Evolutionary conservation across 495 filamentous ascomycete genomes (phyloP), one percentile per base, ranked within the genome.

Genomic region (Aspergillus hancockii): DNA sequence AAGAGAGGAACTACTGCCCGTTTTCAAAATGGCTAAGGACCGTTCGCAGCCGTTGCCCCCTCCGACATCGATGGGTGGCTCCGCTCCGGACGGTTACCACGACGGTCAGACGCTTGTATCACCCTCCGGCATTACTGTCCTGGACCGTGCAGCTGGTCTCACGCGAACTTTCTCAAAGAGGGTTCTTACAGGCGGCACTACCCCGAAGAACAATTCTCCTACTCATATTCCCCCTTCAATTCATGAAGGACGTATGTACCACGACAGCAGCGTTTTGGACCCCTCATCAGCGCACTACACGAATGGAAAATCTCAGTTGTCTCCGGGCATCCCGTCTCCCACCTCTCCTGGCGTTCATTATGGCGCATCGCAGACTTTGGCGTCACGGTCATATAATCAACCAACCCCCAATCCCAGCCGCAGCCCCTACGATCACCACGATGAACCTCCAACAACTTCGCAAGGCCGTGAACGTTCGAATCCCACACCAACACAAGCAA

Each of bases 21-120:
- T 95, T 5, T 85, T 96, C 64, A 89, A 92, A 46, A 85, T 96
- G 75, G 87, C 86, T 59, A 98, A 98, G 71, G 92, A 98, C 63
- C 86, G 84, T 61, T 90, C 93, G 54, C 90, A 93, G 66, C 94
- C 94, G 16, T 75, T 98, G 4, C 94, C 94, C 19, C 74, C 75
- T 41, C 74, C 74, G 12, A 72, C 83, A 67, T 59, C 79, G 69
- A 53, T 60, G n/a, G 54, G 54, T 7, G 43, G 8, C 4, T 51
- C 63, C 1, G 62, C 49, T 2, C 53, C 55, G 18, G 72, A 75
- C n/a, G 54, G 38, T 13, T 63, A 68, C 32, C 65, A 75, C 38
- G 75, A 80, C 49, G 68, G 63, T 38, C 69, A 75, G 43, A 71
- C 73, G 19, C 71, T 80, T 19, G 72, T 73, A 52, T 74, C 81